phyloP scores from a whole-genome alignment of 208 protist genomes.

The Acanthamoeba comandoni region DNA sequence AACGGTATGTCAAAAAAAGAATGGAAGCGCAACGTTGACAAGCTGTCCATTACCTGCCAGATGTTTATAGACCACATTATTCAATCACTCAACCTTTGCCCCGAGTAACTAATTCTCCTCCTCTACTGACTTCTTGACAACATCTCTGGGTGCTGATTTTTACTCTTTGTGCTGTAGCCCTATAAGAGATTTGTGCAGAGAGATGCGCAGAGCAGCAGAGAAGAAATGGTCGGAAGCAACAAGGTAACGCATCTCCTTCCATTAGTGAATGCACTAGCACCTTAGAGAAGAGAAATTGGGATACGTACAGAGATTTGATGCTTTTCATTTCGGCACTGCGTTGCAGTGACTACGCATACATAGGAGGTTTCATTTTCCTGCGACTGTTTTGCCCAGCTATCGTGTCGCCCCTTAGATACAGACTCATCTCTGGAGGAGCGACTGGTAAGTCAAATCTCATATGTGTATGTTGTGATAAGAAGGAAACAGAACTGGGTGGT shows the following conservation, averaged over 20 bases:
- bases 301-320: too few species aligned
- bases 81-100: slow-evolving; percentile 8
- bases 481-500: too few species aligned
- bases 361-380: slow-evolving; percentile 69
- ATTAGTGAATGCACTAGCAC: too few species aligned
- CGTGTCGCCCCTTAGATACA: slow-evolving; percentile 42
- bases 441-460: too few species aligned
- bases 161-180: neutral
- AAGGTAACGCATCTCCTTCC: too few species aligned
- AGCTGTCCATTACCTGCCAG: slow-evolving; percentile 44
- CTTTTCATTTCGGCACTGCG: too few species aligned
- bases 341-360: neutral
- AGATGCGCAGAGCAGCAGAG: slow-evolving; percentile 48
- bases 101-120: neutral
- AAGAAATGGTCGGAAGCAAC: slow-evolving; percentile 24
- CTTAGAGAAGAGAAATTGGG: too few species aligned
- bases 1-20: slow-evolving; percentile 12
- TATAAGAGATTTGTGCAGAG: slow-evolving; percentile 22
- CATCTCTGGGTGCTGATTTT: neutral
- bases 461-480: too few species aligned
- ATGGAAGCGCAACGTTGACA: slow-evolving; percentile 30
- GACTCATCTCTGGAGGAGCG: slow-evolving; percentile 22
- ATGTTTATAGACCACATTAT: slow-evolving; percentile 50
- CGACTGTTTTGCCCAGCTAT: slow-evolving; percentile 62
- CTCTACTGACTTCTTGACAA: neutral